Base-by-base conservation (phyloP, 1,284 basidiomycete genomes). In the Cryptococcus amylolentus region DNA sequence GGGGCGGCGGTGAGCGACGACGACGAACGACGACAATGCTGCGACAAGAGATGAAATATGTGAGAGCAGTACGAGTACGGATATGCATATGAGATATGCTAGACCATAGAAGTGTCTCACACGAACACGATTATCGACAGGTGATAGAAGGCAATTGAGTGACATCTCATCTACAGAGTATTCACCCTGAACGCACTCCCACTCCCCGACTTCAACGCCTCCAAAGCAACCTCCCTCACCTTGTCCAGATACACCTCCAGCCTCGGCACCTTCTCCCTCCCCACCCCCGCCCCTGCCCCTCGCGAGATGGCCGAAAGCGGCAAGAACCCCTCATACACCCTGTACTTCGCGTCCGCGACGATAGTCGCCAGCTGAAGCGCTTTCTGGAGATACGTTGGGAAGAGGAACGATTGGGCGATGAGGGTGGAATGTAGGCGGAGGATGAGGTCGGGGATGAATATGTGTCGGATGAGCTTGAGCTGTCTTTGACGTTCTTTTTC, bases 381-480 rank as follows among this genome's bases (percentile, higher is more conserved):
- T 14, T 83, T 81, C 65, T 87, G 86, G n/a, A 96, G 81, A 69
- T 95, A 91, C 54, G 82, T 80, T 12, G 87, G 84, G 44, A 93
- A 80, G 14, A 83, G 78, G 6, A 79, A 72, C 18, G 86, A 80
- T 6, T 91, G 89, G 39, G 82, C 79, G 60, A 86, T 83, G 13
- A 98, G 80, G 55, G 88, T 79, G 35, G 82, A 79, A 70, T 98
- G 94, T 16, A 98, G 78, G 20, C 90, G 85, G 58, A 97, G 81
- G 62, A 98, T 84, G 40, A 98, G 82, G 71, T 97, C 92, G 0
- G 94, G 95, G 18, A 98, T 81, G 76, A 89, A 95, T 39, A 94
- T 86, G 65, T 91, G 87, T 35, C 94, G 84, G 56, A 97, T 89
- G 23, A 88, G 83, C 3, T 82, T 78, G 50, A 96, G 83, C 64